Evolutionary conservation across 2,329 filamentous ascomycete genomes (phyloP), one percentile per base, ranked within the genome.

Genomic region (Esteya vermicola): DNA sequence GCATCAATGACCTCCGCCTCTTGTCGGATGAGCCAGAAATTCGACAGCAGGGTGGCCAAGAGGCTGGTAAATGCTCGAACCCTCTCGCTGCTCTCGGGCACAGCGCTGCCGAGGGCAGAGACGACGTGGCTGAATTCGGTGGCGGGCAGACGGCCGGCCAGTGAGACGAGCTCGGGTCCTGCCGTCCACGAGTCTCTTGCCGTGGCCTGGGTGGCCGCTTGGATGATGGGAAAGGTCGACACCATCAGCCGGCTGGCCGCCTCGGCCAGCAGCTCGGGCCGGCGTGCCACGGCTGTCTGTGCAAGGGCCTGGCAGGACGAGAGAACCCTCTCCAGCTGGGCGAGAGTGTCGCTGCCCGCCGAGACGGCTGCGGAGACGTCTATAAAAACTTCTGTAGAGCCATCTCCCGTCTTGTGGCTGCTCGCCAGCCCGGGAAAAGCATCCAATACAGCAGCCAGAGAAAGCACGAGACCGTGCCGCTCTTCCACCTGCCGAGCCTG

Each of bases 231-330:
- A 9, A 67, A 56, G 0, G 61, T 54, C 5, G 75, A 67, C 7
- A 71, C 61, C 10, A 80, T 61, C 1, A 84, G 61, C n/a, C 61
- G 63, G 48, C 73, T 69, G 13, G 67, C 65, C 0, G 75, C 72
- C 49, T 81, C 75, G 21, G 74, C 72, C 4, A 81, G 65, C 19
- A 82, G 62, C 42, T 83, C 79, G 0, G 74, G 75, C 20, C 72
- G 71, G 16, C 80, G 65, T 46, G 68, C 71, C 2, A 60, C 60
- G 0, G 59, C 63, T 45, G 68, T 72, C 3, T 59, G 60, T 0
- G 59, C 63, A 1, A 43, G 27, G 0, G 52, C 51, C 33, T 58
- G 55, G 33, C 62, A 57, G 35, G 65, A 58, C 19, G 56, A 49
- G 12, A 76, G 51, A 7, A 70, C 61, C 0, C 45, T 43, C 23